Evolutionary conservation across 2,329 filamentous ascomycete species (phyloP).

Genomic region (Verticillium dahliae): DNA sequence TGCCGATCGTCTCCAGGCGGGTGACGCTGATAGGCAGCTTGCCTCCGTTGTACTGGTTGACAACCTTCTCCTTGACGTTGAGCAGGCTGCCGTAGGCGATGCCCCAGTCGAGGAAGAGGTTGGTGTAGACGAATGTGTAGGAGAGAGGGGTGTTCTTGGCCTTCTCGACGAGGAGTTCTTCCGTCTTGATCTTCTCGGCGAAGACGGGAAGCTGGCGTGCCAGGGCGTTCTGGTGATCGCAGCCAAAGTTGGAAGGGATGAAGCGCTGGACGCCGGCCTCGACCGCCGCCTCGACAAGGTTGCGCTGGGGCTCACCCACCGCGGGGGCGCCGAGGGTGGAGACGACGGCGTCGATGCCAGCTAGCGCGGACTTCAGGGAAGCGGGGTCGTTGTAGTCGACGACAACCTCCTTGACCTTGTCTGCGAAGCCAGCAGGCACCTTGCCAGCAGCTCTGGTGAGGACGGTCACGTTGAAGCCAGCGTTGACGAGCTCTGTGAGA

Average conservation of each 20-base stretch:
- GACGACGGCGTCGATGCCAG: conserved; percentile 53
- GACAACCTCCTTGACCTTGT: not conserved
- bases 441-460: conserved; percentile 36
- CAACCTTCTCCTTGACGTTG: not conserved
- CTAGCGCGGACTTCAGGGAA: conserved; percentile 37
- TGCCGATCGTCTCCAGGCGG: not conserved
- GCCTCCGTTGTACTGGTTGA: not conserved
- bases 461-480: conserved; percentile 44
- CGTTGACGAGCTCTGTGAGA: conserved; percentile 26
- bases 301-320: conserved; percentile 9
- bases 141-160: conserved; percentile 34
- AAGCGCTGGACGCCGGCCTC: conserved; percentile 55
- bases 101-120: conserved; percentile 55
- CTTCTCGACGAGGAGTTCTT: conserved; percentile 32
- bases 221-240: conserved; percentile 43
- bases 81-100: conserved; percentile 11
- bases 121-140: conserved; percentile 49
- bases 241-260: conserved; percentile 30
- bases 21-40: not conserved
- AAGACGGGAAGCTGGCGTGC: conserved; percentile 42
- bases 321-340: conserved; percentile 41
- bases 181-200: conserved; percentile 36
- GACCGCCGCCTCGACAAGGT: conserved; percentile 44
- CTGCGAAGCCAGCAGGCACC: conserved; percentile 5
- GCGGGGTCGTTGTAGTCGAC: conserved; percentile 13